Evolutionary conservation across 768 basidiomycete genomes (phyloP).

Genomic region (Boletus eberwhitei): DNA sequence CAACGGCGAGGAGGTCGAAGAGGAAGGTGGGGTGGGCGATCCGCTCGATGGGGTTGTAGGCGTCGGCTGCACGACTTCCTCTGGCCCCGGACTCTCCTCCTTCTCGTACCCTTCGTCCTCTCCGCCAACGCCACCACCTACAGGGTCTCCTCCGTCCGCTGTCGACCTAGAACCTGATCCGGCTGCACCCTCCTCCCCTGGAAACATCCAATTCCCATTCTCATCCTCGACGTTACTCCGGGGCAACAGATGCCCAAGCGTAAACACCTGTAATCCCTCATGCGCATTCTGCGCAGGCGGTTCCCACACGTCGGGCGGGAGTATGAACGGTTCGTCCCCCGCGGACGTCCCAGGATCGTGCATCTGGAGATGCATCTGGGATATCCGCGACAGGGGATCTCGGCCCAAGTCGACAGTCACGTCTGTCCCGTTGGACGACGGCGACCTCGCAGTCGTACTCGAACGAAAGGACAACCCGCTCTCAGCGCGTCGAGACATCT

Average conservation of each 20-base stretch:
- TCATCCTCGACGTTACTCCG: slow-evolving; percentile 46
- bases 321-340: slow-evolving; percentile 28
- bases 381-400: slow-evolving; percentile 51
- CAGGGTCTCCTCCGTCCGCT: slow-evolving; percentile 22
- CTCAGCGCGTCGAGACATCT: slow-evolving; percentile 64
- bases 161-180: slow-evolving; percentile 9
- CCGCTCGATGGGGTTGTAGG: slow-evolving; percentile 23
- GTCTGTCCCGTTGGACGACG: slow-evolving; percentile 17
- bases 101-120: slow-evolving; percentile 24
- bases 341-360: slow-evolving; percentile 25
- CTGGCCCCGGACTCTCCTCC: slow-evolving; percentile 28
- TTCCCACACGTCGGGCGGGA: slow-evolving; percentile 27
- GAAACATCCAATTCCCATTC: slow-evolving; percentile 62
- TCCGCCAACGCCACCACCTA: slow-evolving; percentile 14
- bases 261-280: slow-evolving; percentile 76
- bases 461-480: slow-evolving; percentile 31
- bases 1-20: slow-evolving; percentile 12
- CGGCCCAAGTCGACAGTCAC: slow-evolving; percentile 25
- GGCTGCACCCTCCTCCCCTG: slow-evolving; percentile 27
- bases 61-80: slow-evolving; percentile 43
- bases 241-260: slow-evolving; percentile 74
- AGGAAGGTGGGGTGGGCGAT: slow-evolving; percentile 14
- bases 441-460: slow-evolving; percentile 14
- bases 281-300: slow-evolving; percentile 37
- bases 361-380: slow-evolving; percentile 46